These are phyloP conservation scores for Aquilaria yunnanensis DNA, from an alignment of 345 rosid species.

Conservation along the genomic window DNA sequence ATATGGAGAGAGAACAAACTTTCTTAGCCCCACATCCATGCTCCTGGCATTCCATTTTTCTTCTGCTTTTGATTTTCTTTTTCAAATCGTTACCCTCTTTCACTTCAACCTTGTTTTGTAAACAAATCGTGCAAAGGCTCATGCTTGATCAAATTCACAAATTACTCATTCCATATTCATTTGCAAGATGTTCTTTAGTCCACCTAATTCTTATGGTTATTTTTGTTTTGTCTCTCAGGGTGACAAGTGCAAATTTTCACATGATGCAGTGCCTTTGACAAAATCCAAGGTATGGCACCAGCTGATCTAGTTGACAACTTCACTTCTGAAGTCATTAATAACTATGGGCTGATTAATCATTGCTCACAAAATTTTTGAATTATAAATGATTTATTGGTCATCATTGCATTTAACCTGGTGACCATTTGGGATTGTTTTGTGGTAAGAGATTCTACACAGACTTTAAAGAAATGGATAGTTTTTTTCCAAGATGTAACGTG, in stretches of 20 bases:
- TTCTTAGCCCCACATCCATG: no score
- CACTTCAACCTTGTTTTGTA: no score
- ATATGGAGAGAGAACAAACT: no score
- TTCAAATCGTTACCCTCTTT: neutral
- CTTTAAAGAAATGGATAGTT: neutral
- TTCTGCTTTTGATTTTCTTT: no score
- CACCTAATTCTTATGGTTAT: neutral
- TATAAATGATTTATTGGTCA: neutral
- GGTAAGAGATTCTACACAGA: constrained; percentile 4
- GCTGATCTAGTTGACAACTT: neutral
- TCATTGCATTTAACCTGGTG: neutral
- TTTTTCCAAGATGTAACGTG: neutral
- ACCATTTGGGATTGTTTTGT: neutral
- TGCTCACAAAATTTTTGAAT: constrained; percentile 3
- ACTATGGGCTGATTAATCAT: neutral
- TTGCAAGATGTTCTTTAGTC: no score
- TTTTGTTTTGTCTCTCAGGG: constrained; percentile 41
- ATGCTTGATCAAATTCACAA: no score
- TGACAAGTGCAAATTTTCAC: constrained; percentile 81
- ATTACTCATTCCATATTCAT: no score
- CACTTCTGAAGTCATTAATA: neutral
- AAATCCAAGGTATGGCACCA: constrained; percentile 52
- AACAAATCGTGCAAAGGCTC: no score
- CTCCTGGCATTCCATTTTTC: no score
- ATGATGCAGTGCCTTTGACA: constrained; percentile 72